phyloP scores from a whole-genome alignment of 2,329 filamentous ascomycete species.

The Mycosphaerella arachidis region DNA sequence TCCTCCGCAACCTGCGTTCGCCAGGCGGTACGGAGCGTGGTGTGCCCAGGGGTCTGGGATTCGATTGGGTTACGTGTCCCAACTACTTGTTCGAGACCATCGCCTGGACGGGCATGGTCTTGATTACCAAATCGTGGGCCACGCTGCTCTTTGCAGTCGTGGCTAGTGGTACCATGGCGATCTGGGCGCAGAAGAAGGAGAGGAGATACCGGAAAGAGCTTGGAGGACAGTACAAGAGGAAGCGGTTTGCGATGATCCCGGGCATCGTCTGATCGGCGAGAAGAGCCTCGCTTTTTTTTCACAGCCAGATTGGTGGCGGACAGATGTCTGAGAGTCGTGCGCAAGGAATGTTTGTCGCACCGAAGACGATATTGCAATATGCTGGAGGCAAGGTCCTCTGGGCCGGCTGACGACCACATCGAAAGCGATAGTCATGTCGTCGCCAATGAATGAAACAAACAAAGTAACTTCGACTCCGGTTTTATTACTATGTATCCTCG shows the following conservation, averaged over 20 bases:
- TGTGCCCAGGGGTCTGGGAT: constrained; percentile 81
- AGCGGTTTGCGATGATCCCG: constrained; percentile 78
- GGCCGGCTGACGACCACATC: too few relatives aligned
- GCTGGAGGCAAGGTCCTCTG: too few relatives aligned
- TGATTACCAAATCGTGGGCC: constrained; percentile 74
- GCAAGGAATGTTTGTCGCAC: too few relatives aligned
- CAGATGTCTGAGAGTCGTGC: too few relatives aligned
- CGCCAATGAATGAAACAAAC: too few relatives aligned
- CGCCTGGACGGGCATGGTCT: constrained; percentile 77
- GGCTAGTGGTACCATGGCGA: constrained; percentile 73
- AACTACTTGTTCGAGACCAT: constrained; percentile 95
- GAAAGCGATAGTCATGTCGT: too few relatives aligned
- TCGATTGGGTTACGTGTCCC: constrained; percentile 83
- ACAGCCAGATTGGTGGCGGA: too few relatives aligned
- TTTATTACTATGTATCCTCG: neutral
- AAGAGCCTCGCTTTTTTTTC: too few relatives aligned
- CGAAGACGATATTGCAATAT: too few relatives aligned
- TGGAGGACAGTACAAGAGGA: constrained; percentile 90
- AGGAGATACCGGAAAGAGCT: constrained; percentile 84
- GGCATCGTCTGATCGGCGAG: constrained; percentile 46
- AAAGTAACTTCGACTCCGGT: neutral
- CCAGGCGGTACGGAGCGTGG: constrained; percentile 79
- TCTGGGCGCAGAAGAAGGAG: constrained; percentile 92
- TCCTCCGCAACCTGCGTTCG: constrained; percentile 71
- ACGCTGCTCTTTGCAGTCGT: constrained; percentile 71